A percentile compares a stretch with the other conserved stretches of the same genome.
These are phyloP conservation scores for Aspergillus neotritici DNA, from an alignment of 2,329 filamentous ascomycete species.

Conservation along the genomic window DNA sequence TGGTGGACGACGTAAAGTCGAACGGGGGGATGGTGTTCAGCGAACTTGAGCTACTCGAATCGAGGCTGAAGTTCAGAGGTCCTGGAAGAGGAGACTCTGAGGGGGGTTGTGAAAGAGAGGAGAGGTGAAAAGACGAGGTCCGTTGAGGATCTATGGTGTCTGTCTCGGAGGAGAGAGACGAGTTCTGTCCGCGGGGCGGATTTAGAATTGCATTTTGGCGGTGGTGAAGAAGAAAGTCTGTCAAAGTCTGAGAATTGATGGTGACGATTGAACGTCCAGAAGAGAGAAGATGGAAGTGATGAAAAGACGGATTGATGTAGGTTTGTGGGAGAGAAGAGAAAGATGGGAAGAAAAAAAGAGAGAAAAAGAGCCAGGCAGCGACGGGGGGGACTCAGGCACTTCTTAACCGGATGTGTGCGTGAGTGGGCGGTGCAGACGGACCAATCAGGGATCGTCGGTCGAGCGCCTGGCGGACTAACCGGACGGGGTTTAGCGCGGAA, in stretches of 20 bases:
- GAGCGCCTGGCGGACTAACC: constrained; percentile 14
- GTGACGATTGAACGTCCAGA: constrained; percentile 8
- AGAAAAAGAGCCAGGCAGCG: constrained; percentile 28
- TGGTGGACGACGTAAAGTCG: constrained; percentile 45
- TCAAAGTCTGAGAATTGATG: constrained; percentile 14
- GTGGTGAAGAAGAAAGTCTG: constrained; percentile 16
- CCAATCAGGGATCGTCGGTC: constrained; percentile 21
- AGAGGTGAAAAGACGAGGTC: constrained; percentile 21
- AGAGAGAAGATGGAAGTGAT: constrained; percentile 5
- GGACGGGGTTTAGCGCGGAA: constrained; percentile 1
- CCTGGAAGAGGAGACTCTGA: constrained; percentile 42
- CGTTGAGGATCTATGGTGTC: constrained; percentile 38
- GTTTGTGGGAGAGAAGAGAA: constrained; percentile 8
- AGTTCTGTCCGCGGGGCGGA: constrained; percentile 21
- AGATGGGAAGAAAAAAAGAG: constrained; percentile 8
- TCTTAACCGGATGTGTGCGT: constrained; percentile 28
- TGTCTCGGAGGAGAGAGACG: constrained; percentile 36
- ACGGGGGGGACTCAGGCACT: constrained; percentile 35
- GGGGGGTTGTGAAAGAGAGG: constrained; percentile 26
- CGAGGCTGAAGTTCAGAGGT: constrained; percentile 43
- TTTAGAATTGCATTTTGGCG: constrained; percentile 40
- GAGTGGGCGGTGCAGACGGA: constrained; percentile 9
- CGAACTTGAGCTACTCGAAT: constrained; percentile 42
- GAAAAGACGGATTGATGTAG: constrained; percentile 4
- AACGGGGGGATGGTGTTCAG: constrained; percentile 32